Evolutionary conservation across 345 rosid genomes (phyloP).

Genomic region (Diplotaxis tenuifolia): DNA sequence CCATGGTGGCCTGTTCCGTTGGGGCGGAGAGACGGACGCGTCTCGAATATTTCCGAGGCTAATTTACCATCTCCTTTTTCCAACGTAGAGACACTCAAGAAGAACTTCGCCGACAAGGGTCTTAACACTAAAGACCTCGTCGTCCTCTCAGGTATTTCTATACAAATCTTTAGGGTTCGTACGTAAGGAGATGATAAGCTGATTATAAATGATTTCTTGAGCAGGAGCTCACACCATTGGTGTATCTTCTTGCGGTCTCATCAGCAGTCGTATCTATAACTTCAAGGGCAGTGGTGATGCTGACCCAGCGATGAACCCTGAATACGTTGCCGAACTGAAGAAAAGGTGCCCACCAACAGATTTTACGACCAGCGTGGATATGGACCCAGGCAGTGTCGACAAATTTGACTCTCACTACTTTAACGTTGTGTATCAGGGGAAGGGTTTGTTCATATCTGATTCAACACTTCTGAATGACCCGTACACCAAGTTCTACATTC

Average conservation of each 20-base stretch:
- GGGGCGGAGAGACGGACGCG: conserved; percentile 60
- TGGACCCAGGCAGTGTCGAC: not conserved
- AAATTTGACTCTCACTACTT: conserved; percentile 1
- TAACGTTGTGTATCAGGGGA: not conserved
- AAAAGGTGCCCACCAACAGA: not conserved
- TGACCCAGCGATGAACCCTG: conserved; percentile 4
- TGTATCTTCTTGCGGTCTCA: not conserved
- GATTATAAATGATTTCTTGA: not conserved
- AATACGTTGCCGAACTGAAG: not conserved
- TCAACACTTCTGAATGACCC: not conserved
- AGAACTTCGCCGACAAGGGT: conserved; percentile 45
- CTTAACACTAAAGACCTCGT: conserved; percentile 48
- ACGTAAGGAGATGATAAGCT: not conserved
- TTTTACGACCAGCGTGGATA: not conserved
- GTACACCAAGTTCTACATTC: not conserved
- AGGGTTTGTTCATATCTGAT: conserved; percentile 2
- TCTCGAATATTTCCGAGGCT: conserved; percentile 42
- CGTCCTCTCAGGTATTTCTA: conserved; percentile 27
- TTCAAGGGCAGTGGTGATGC: not conserved
- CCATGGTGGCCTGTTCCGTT: conserved; percentile 61
- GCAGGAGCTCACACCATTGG: conserved; percentile 9
- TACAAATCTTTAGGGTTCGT: not conserved
- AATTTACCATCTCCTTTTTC: conserved; percentile 44
- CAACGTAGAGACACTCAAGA: conserved; percentile 33
- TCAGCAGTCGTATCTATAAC: conserved; percentile 2